These are phyloP conservation scores for Ogataea philodendri DNA, from an alignment of 805 yeast genomes.

Conservation along the genomic window DNA sequence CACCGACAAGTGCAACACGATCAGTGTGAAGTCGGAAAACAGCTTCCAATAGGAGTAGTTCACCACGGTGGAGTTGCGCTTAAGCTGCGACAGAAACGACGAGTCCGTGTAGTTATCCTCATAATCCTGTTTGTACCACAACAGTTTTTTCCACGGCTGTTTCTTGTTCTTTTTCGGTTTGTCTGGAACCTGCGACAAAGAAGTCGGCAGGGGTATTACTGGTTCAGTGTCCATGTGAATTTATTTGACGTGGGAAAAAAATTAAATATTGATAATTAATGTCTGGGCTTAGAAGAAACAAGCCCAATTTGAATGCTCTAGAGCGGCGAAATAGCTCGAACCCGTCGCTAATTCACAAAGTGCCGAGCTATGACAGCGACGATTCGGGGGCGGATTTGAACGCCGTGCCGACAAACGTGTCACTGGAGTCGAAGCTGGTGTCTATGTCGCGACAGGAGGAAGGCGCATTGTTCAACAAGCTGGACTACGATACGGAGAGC, in stretches of 20 bases:
- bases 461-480: conserved; percentile 5
- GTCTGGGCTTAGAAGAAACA: conserved; percentile 3
- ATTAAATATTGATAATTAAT: conserved; percentile 2
- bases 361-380: conserved; percentile 15
- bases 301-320: conserved; percentile 12
- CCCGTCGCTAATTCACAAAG: conserved; percentile 12
- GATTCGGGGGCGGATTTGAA: conserved; percentile 23
- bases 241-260: background rate
- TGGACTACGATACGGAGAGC: conserved; percentile 11
- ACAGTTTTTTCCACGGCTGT: conserved; percentile 74
- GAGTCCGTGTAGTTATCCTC: conserved; percentile 90
- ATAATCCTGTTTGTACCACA: conserved; percentile 81
- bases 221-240: conserved; percentile 5
- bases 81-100: conserved; percentile 76
- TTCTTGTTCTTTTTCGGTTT: conserved; percentile 6
- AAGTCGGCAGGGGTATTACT: background rate
- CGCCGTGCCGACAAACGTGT: conserved; percentile 17
- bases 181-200: conserved; percentile 3
- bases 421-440: conserved; percentile 5
- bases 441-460: conserved; percentile 1
- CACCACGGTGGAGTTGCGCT: conserved; percentile 72
- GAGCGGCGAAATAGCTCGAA: conserved; percentile 14
- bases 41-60: conserved; percentile 61
- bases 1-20: conserved; percentile 63
- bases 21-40: conserved; percentile 67